Evolutionary conservation across 2,329 filamentous ascomycete species (phyloP).

Genomic region (Epichloe brachyelytri): DNA sequence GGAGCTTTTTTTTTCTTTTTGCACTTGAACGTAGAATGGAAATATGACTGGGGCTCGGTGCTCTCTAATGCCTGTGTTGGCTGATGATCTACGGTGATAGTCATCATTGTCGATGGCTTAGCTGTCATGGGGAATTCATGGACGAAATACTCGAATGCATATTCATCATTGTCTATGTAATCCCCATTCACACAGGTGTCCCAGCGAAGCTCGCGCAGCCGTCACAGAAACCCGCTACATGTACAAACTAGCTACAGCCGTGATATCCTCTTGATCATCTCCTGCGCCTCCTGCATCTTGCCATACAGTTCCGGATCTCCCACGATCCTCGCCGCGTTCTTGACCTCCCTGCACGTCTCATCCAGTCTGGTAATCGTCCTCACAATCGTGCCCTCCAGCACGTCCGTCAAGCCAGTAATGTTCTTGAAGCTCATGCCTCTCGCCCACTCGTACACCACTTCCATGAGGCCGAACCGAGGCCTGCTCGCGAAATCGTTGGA

Average conservation of each 20-base stretch:
- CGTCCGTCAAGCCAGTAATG: conserved; percentile 90
- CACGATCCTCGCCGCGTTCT: conserved; percentile 90
- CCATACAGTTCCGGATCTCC: conserved; percentile 85
- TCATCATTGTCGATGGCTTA: too few relatives aligned
- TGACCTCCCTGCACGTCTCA: conserved; percentile 93
- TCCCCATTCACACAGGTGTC: too few relatives aligned
- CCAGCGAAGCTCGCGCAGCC: not conserved
- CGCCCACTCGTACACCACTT: conserved; percentile 98
- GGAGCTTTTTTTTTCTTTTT: not conserved
- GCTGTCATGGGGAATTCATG: not conserved
- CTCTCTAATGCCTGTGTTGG: too few relatives aligned
- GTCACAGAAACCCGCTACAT: conserved; percentile 47
- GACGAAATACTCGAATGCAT: not conserved
- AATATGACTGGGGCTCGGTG: not conserved
- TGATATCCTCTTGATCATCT: conserved; percentile 97
- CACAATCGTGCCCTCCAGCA: conserved; percentile 94
- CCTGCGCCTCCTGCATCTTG: conserved; percentile 96
- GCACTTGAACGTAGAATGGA: not conserved
- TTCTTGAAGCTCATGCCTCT: conserved; percentile 96
- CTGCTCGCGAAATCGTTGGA: conserved; percentile 82
- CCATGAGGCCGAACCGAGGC: conserved; percentile 84
- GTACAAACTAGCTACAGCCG: conserved; percentile 76
- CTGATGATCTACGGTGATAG: too few relatives aligned
- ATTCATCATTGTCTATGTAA: too few relatives aligned
- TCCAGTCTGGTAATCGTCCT: conserved; percentile 86